phyloP scores from a whole-genome alignment of 768 basidiomycete genomes.

The Tricholoma furcatifolium region DNA sequence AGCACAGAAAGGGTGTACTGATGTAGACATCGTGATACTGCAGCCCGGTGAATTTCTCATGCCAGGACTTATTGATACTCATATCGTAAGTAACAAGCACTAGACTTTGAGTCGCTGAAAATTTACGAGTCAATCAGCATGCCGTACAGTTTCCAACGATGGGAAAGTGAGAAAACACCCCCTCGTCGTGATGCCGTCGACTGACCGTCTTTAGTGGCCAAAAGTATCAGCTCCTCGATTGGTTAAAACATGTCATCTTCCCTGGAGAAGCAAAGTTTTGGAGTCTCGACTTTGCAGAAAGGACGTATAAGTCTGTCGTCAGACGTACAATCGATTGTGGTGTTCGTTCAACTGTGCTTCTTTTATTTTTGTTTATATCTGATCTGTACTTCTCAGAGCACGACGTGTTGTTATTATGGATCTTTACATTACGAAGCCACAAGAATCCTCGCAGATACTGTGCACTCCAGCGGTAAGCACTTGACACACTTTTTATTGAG shows the following conservation, averaged over 20 bases:
- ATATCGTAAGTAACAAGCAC: conserved; percentile 57
- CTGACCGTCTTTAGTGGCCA: conserved; percentile 55
- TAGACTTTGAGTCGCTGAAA: not conserved
- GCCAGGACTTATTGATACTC: conserved; percentile 91
- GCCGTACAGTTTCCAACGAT: conserved; percentile 79
- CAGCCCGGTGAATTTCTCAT: conserved; percentile 66
- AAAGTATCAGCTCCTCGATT: conserved; percentile 84
- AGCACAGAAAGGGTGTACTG: conserved; percentile 46
- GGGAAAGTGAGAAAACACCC: conserved; percentile 44
- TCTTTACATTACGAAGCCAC: conserved; percentile 80
- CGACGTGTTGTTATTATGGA: conserved; percentile 91
- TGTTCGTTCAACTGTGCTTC: conserved; percentile 42
- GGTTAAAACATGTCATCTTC: conserved; percentile 84
- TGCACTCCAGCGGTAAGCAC: conserved; percentile 51
- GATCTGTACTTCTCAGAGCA: conserved; percentile 55
- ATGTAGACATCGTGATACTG: conserved; percentile 43
- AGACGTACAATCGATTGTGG: conserved; percentile 73
- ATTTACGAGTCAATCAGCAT: conserved; percentile 44
- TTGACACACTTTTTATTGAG: not conserved
- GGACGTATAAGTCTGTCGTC: conserved; percentile 71
- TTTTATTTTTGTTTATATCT: conserved; percentile 5
- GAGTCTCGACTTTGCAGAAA: conserved; percentile 66
- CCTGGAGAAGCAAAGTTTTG: conserved; percentile 80
- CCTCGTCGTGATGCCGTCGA: not conserved
- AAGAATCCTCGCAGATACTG: conserved; percentile 76